Conservation (phyloP, 495 filamentous ascomycete genomes). For the Mytilinidion resinicola region DNA sequence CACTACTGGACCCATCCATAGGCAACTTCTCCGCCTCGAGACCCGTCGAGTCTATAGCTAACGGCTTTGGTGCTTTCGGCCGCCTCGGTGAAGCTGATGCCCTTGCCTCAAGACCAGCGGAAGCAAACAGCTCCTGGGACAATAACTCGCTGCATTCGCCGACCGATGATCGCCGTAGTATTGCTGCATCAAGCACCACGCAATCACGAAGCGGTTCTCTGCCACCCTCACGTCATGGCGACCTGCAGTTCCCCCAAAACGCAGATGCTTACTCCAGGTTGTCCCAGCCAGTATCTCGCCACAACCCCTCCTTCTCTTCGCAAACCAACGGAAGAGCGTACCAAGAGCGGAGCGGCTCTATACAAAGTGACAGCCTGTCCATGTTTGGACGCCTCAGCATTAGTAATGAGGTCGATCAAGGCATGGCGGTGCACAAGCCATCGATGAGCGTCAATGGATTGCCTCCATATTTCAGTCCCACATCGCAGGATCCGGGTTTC, state of each 20-base stretch:
- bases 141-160: constrained; percentile 29
- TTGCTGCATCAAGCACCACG: constrained; percentile 29
- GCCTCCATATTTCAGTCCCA: constrained; percentile 9
- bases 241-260: constrained; percentile 17
- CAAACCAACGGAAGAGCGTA: constrained; percentile 30
- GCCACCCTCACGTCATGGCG: constrained; percentile 38
- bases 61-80: constrained; percentile 15
- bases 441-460: constrained; percentile 24
- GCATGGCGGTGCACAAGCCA: constrained; percentile 10
- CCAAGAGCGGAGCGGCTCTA: constrained; percentile 35
- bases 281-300: constrained; percentile 4
- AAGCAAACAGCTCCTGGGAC: constrained; percentile 24
- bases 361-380: constrained; percentile 35
- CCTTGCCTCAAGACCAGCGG: constrained; percentile 8
- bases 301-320: constrained; percentile 28
- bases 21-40: constrained; percentile 17
- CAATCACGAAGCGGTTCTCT: constrained; percentile 38
- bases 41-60: constrained; percentile 12
- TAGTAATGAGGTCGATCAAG: constrained; percentile 16
- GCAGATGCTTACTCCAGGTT: constrained; percentile 13
- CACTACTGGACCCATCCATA: constrained; percentile 19
- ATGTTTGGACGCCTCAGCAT: constrained; percentile 16
- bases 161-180: constrained; percentile 30
- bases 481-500: constrained; percentile 2
- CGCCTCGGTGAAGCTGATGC: constrained; percentile 8